Evolutionary conservation across 2,329 filamentous ascomycete species (phyloP), one percentile per base, ranked within the genome.

Genomic region (Scedosporium minutisporum): DNA sequence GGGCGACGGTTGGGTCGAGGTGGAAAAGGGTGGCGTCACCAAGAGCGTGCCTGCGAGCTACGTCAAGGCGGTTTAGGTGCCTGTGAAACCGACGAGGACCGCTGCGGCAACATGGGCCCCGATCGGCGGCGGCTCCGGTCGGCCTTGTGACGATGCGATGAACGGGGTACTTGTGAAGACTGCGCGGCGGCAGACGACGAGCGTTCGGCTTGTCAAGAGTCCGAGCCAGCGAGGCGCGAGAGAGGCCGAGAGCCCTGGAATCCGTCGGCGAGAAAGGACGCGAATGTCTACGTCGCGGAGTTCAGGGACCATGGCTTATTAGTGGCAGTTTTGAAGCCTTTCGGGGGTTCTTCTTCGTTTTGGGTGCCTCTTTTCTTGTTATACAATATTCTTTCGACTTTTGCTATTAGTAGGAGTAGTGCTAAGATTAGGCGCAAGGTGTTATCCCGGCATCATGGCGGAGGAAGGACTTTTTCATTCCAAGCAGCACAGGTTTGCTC

Each of bases 1-100:
- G 0, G 95, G 95, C 1, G 95, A 97, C 77, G 95, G 95, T 0
- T 99, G 95, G 95, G 91, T 88, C 29, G 95, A 97, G 77, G 95
- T 99, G 18, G 95, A 97, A 78, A 92, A 91, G 74, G 92, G 91
- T 18, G 93, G 93, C 1, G 79, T 87, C 48, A 91, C 87, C 58
- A 93, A 87, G 71, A 96, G 92, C 73, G 95, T 99, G 62, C 95
- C 95, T 57, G 93, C 93, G 44, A 96, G 91, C 74, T 99, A 97
- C 78, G 84, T 97, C 64, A 89, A 92, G 75, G 84, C 88, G 70
- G 85, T 90, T 60, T 89, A 78, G 75, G 69, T 67, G 66, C 44
- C 66, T 46, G 58, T 33, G 44, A 46, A 29, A 33, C 41, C 23
- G 44, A 53, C 42, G 18, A 55, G 25, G 33, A 51, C 42, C 18